Evolutionary conservation across 371 early-diverging fungal genomes (phyloP).

Genomic region (Gilbertella persicaria): DNA sequence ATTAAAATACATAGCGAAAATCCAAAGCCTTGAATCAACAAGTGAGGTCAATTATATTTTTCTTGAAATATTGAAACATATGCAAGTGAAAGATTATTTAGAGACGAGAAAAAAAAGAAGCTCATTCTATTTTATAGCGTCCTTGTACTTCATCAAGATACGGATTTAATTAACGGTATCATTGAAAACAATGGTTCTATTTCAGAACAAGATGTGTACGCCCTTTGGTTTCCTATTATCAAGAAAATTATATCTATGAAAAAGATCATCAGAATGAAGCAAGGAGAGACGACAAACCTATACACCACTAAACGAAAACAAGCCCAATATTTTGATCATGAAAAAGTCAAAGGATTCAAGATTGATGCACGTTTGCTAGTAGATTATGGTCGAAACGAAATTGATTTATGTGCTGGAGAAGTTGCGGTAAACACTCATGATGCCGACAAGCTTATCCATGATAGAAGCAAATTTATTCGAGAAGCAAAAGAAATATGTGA

Average conservation of each 20-base stretch:
- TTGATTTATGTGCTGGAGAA: slow-evolving; percentile 11
- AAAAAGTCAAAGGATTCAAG: slow-evolving; percentile 13
- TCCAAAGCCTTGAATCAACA: slow-evolving; percentile 10
- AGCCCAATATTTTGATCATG: neutral
- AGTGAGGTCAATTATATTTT: slow-evolving; percentile 2
- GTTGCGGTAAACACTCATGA: slow-evolving; percentile 8
- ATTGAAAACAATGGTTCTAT: slow-evolving; percentile 7
- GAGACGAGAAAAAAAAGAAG: slow-evolving; percentile 2
- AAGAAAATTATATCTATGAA: slow-evolving; percentile 7
- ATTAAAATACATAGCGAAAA: slow-evolving; percentile 7
- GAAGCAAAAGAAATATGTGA: slow-evolving; percentile 11
- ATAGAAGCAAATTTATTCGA: slow-evolving; percentile 6
- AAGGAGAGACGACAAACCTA: slow-evolving; percentile 1
- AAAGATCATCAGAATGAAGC: slow-evolving; percentile 13
- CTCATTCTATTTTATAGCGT: slow-evolving; percentile 10
- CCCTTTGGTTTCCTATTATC: slow-evolving; percentile 8
- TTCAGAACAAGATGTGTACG: slow-evolving; percentile 13
- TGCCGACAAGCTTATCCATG: slow-evolving; percentile 7
- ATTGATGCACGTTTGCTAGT: slow-evolving; percentile 7
- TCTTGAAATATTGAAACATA: slow-evolving; percentile 9
- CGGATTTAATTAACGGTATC: slow-evolving; percentile 5
- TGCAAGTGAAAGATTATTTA: slow-evolving; percentile 13
- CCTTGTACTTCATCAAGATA: slow-evolving; percentile 1
- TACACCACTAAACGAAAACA: slow-evolving; percentile 6
- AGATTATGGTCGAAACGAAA: slow-evolving; percentile 5